Conservation (phyloP, 495 filamentous ascomycete genomes). For the Neurospora sp. region DNA sequence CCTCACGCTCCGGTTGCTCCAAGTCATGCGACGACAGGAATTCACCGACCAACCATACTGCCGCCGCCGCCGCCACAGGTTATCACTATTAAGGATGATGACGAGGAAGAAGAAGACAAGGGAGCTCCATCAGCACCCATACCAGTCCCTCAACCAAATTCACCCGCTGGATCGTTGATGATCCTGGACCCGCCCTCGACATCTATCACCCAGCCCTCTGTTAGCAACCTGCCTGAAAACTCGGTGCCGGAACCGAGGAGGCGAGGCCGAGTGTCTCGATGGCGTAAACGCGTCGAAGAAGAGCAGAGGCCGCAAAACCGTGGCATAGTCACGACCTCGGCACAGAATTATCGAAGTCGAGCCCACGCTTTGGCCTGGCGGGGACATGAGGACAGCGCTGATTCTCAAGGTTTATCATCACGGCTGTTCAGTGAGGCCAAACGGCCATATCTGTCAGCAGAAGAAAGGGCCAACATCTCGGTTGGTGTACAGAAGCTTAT, state of each 20-base stretch:
- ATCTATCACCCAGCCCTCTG: not conserved
- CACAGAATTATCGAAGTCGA: slow-evolving; percentile 10
- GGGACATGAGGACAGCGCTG: not conserved
- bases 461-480: slow-evolving; percentile 13
- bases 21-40: not conserved
- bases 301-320: not conserved
- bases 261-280: not conserved
- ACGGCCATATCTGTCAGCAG: slow-evolving; percentile 24
- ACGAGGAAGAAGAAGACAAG: slow-evolving; percentile 5
- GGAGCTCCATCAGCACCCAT: not conserved
- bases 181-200: not conserved
- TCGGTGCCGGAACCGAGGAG: not conserved
- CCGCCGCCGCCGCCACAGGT: not conserved
- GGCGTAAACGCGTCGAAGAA: not conserved
- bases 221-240: not conserved
- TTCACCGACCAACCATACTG: not conserved
- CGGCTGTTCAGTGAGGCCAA: slow-evolving; percentile 4
- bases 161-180: not conserved
- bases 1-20: not conserved
- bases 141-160: not conserved
- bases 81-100: slow-evolving; percentile 8
- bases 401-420: not conserved
- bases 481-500: slow-evolving; percentile 7
- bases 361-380: slow-evolving; percentile 7
- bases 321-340: slow-evolving; percentile 5